A percentile compares a stretch with the other conserved stretches of the same genome.
Evolutionary conservation across 768 basidiomycete genomes (phyloP).

Genomic region (Daedaleopsis nitida): DNA sequence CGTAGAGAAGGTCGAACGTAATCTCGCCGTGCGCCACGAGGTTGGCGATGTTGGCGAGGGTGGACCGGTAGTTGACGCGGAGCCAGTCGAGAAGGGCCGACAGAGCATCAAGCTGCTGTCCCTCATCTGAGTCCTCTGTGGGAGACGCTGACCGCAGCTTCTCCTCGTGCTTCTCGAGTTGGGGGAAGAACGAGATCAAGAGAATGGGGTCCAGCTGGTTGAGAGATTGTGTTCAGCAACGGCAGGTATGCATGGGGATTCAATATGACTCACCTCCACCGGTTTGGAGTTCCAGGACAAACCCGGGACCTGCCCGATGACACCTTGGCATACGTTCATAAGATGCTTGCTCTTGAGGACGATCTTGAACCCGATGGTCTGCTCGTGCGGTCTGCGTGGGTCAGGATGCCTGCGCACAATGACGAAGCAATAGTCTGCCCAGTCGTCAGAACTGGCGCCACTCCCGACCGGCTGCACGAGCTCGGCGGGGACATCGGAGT

Average conservation of each 20-base stretch:
- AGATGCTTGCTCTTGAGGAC: conserved; percentile 63
- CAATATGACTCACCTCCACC: conserved; percentile 42
- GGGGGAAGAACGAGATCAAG: conserved; percentile 53
- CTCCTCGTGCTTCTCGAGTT: conserved; percentile 49
- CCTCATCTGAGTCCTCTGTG: conserved; percentile 40
- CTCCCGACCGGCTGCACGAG: conserved; percentile 7
- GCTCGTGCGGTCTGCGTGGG: conserved; percentile 31
- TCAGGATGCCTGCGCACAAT: conserved; percentile 53
- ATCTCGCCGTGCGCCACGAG: conserved; percentile 59
- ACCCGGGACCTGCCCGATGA: conserved; percentile 57
- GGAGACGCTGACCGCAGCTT: conserved; percentile 33
- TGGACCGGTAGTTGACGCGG: conserved; percentile 50
- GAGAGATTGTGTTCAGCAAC: neutral
- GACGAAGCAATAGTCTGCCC: conserved; percentile 50
- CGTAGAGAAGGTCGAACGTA: conserved; percentile 53
- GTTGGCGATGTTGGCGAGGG: conserved; percentile 47
- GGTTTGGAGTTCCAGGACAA: conserved; percentile 62
- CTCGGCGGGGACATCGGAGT: conserved; percentile 54
- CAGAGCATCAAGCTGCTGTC: conserved; percentile 42
- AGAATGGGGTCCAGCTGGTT: conserved; percentile 55
- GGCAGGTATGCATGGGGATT: no score
- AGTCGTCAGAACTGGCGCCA: conserved; percentile 10
- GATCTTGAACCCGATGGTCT: conserved; percentile 50
- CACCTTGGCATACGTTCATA: conserved; percentile 57
- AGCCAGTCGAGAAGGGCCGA: conserved; percentile 42